A percentile compares a stretch with the other conserved stretches of the same genome.
These are phyloP conservation scores for Globisporangium emineosum DNA, from an alignment of 352 stramenopile genomes.

Conservation along the genomic window DNA sequence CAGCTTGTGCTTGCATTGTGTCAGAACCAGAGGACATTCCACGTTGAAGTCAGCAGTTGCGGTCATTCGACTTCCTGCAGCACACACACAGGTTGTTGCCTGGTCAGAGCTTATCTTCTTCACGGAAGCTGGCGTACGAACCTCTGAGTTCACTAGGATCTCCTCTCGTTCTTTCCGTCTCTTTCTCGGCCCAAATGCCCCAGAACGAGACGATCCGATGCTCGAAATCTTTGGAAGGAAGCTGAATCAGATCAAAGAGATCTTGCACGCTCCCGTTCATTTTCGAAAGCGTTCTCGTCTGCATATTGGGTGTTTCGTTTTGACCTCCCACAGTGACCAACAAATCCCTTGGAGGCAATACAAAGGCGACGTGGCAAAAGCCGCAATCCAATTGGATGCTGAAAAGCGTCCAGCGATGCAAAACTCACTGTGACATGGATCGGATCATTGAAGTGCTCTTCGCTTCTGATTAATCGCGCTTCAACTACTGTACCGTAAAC, in stretches of 20 bases:
- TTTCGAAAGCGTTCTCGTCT: not conserved
- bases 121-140: no score
- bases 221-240: not conserved
- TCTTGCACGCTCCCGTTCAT: not conserved
- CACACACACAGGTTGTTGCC: not conserved
- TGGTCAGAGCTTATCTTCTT: no score
- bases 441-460: not conserved
- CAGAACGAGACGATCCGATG: not conserved
- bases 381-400: not conserved
- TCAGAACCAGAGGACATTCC: no score
- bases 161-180: not conserved
- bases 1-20: not conserved
- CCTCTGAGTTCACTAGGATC: not conserved
- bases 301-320: not conserved
- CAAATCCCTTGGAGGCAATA: no score
- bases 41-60: not conserved
- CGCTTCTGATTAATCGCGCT: not conserved
- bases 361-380: not conserved
- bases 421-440: not conserved
- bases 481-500: not conserved
- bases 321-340: not conserved
- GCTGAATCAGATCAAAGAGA: not conserved
- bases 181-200: not conserved
- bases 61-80: not conserved
- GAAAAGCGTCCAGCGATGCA: not conserved